Conservation (phyloP, 2,329 filamentous ascomycete genomes). For the Thielaviopsis cerberus region DNA sequence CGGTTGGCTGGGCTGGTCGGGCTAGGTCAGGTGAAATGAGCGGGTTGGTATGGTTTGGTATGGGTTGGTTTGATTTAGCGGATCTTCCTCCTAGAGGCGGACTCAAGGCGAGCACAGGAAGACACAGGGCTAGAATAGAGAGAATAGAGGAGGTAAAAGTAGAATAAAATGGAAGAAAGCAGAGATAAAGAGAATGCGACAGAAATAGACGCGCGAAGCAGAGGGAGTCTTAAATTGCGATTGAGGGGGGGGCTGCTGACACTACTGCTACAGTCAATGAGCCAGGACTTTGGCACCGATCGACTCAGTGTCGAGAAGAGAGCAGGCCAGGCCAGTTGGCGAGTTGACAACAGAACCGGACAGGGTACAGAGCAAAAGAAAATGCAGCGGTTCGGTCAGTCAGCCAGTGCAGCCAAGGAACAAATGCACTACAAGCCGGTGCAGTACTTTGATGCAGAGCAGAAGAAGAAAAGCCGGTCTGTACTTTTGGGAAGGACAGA, state of each 20-base stretch:
- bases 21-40: not conserved
- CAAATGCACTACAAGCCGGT: not conserved
- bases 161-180: not conserved
- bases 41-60: not conserved
- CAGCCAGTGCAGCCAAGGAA: not conserved
- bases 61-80: not conserved
- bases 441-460: not conserved
- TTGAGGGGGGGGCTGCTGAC: not conserved
- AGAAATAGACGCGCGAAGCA: not conserved
- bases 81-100: not conserved
- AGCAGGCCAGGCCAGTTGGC: not conserved
- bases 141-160: not conserved
- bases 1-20: not conserved
- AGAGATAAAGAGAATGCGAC: not conserved
- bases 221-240: not conserved
- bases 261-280: not conserved
- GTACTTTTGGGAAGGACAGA: too few relatives aligned
- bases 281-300: not conserved
- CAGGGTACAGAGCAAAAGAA: not conserved
- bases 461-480: too few relatives aligned
- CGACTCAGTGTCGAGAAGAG: not conserved
- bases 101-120: not conserved
- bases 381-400: too few relatives aligned
- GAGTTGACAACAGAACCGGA: not conserved
- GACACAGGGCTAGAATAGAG: not conserved